These are phyloP conservation scores for Salpingoeca rosetta DNA, from an alignment of 78 protist species.

Conservation along the genomic window DNA sequence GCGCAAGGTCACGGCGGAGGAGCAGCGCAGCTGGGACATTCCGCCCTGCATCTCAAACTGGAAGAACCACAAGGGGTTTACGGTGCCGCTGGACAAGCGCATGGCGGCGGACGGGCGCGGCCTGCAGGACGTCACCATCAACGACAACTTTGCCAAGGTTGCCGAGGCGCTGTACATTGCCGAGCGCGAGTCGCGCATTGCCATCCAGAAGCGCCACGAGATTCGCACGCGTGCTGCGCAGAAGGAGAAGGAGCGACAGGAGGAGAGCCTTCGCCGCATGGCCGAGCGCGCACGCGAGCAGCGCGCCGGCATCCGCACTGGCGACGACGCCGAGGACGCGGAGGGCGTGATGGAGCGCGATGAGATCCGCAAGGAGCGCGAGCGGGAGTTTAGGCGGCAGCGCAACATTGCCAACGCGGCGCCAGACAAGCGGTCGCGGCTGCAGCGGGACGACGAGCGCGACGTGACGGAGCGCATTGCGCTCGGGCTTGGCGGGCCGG, in stretches of 20 bases:
- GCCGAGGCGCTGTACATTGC: conserved; percentile 82
- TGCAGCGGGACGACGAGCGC: conserved; percentile 63
- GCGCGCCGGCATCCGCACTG: conserved; percentile 7
- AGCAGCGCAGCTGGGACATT: conserved; percentile 80
- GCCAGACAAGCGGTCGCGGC: conserved; percentile 45
- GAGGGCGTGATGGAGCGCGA: conserved; percentile 20
- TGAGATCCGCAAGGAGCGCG: conserved; percentile 25
- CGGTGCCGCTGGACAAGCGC: conserved; percentile 94
- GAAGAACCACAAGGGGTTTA: conserved; percentile 94
- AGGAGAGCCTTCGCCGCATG: conserved; percentile 41
- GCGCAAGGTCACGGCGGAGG: conserved; percentile 58
- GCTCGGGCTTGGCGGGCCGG: conserved; percentile 59
- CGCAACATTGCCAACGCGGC: conserved; percentile 16
- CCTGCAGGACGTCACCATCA: conserved; percentile 63
- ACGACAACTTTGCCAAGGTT: conserved; percentile 84
- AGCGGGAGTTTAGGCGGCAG: conserved; percentile 27
- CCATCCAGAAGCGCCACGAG: conserved; percentile 29
- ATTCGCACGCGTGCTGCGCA: conserved; percentile 16
- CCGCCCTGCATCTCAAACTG: conserved; percentile 96
- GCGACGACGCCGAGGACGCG: not conserved
- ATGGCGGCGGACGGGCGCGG: conserved; percentile 93
- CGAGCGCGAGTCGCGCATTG: conserved; percentile 80
- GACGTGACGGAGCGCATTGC: conserved; percentile 84
- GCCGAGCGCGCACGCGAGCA: conserved; percentile 45
- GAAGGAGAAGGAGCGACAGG: conserved; percentile 61